Base-by-base conservation (phyloP, 371 early-diverging fungal genomes). In the Rhizomucor pusillus region DNA sequence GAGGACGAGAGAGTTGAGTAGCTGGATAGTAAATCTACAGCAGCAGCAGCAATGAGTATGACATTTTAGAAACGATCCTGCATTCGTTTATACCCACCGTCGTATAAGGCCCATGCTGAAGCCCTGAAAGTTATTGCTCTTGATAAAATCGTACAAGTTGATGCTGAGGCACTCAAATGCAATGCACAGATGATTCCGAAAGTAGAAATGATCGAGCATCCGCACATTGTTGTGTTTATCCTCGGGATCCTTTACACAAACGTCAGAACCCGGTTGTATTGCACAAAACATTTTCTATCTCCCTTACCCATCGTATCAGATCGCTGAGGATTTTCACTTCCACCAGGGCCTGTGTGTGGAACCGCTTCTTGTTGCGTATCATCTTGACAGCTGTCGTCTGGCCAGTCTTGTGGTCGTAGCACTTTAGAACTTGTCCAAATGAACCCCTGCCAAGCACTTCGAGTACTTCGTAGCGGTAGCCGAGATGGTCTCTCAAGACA, bases 111-210 rank as follows among this genome's bases (percentile, higher is more conserved):
- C 86, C 56, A 87, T 75, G 57, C 89, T 85, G 45, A 94, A 89
- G 3, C 99, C 99, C 29, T 86, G 82, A 71, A 97, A 99, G 39
- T 87, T 82, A 57, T 93, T 92, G 46, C 87, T 88, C 77, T 96
- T 96, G 45, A 97, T 80, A 64, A 94, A 90, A 62, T 99, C 99
- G 78, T 98, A 99, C 45, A 99, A 72, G 66, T 98, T 99, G 51
- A 92, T 85, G 20, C 91, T 91, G 37, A 99, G 80, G 41, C 96
- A 85, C 76, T 99, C 99, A 62, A 90, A 89, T 2, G 92, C 93
- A 59, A 99, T 93, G 64, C 99, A 98, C 48, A 99, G 69, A 75
- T 99, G 99, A 43, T 85, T 85, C 35, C 95, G 86, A 72, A 95
- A 98, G 54, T 88, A 85, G 73, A 99, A 99, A 54, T 86, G 84